Conservation (phyloP, 768 basidiomycete species). For the Pleurotus citrinopileatus region DNA sequence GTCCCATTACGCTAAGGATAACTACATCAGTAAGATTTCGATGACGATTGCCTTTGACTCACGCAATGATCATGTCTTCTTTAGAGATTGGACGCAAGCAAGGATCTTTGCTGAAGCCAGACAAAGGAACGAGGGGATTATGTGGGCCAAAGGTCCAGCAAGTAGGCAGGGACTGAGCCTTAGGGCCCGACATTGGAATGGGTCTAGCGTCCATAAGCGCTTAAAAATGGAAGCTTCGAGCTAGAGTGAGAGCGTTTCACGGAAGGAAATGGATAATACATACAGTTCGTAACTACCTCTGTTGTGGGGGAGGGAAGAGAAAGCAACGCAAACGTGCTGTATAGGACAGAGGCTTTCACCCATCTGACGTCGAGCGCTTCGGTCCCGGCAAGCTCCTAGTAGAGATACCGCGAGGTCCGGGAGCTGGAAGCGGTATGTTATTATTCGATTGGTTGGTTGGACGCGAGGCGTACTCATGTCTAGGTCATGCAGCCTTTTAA, state of each 20-base stretch:
- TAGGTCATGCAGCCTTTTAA: neutral
- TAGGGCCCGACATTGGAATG: neutral
- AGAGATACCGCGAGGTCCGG: too few species aligned
- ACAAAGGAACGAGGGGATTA: too few species aligned
- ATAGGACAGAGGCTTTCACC: too few species aligned
- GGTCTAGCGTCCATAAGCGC: neutral
- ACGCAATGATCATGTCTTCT: slow-evolving; percentile 15
- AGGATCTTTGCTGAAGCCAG: neutral
- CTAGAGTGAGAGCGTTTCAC: neutral
- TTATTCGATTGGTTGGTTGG: too few species aligned
- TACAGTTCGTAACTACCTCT: too few species aligned
- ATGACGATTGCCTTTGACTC: neutral
- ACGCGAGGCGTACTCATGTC: neutral
- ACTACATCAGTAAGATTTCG: neutral
- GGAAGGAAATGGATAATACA: too few species aligned
- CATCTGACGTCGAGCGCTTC: too few species aligned
- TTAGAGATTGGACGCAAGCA: slow-evolving; percentile 1
- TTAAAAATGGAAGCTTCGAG: neutral
- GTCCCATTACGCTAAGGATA: slow-evolving; percentile 21
- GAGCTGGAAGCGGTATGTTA: too few species aligned
- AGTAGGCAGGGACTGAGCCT: neutral
- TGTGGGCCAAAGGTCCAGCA: neutral
- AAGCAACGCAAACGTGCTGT: too few species aligned
- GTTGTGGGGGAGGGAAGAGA: too few species aligned
- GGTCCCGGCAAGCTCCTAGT: too few species aligned